Evolutionary conservation across 768 basidiomycete genomes (phyloP).

Genomic region (Podaxis sp.): DNA sequence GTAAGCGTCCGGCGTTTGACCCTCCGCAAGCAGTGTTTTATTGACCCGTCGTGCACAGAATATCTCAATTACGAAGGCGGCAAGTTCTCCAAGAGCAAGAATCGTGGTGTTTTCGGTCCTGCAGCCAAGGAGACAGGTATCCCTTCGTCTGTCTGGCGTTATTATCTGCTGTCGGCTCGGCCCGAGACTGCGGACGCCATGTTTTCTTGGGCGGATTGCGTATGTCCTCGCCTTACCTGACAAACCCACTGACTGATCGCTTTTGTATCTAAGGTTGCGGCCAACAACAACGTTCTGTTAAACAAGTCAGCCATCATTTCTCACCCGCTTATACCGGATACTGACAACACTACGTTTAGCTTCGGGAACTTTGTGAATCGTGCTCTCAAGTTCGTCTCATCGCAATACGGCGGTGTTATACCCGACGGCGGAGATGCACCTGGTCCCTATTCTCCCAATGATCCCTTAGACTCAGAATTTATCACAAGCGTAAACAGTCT

Average conservation of each 20-base stretch:
- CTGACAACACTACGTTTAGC: slow-evolving; percentile 36
- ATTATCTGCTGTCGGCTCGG: slow-evolving; percentile 88
- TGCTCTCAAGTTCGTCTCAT: slow-evolving; percentile 85
- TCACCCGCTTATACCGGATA: neutral
- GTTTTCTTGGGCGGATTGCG: slow-evolving; percentile 96
- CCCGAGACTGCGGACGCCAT: slow-evolving; percentile 94
- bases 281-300: slow-evolving; percentile 90
- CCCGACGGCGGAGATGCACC: slow-evolving; percentile 75
- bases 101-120: slow-evolving; percentile 96
- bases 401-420: slow-evolving; percentile 77
- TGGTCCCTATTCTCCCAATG: slow-evolving; percentile 69
- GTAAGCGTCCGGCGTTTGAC: slow-evolving; percentile 39
- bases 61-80: slow-evolving; percentile 98
- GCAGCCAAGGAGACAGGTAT: slow-evolving; percentile 92
- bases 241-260: slow-evolving; percentile 10
- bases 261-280: slow-evolving; percentile 59
- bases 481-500: slow-evolving; percentile 76
- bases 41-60: slow-evolving; percentile 46
- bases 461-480: slow-evolving; percentile 71
- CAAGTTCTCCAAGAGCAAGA: slow-evolving; percentile 97
- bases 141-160: slow-evolving; percentile 94
- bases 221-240: slow-evolving; percentile 35
- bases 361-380: slow-evolving; percentile 99
- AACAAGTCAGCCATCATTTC: slow-evolving; percentile 66
- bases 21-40: neutral